phyloP scores from a whole-genome alignment of 768 basidiomycete species.

The Boletus coccyginus region DNA sequence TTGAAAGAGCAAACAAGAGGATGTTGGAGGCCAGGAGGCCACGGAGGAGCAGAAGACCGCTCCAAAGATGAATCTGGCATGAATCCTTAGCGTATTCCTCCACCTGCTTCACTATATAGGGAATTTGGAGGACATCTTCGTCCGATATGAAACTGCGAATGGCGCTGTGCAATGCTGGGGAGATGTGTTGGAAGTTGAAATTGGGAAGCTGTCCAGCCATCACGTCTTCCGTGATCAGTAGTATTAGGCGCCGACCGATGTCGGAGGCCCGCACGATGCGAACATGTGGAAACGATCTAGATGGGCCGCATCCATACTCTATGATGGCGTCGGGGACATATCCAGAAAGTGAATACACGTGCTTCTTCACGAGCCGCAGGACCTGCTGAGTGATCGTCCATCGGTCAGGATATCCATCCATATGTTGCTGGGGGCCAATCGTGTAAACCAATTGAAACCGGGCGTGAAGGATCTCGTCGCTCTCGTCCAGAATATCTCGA shows the following conservation, averaged over 20 bases:
- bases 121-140: not conserved
- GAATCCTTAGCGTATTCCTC: not conserved
- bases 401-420: conserved; percentile 28
- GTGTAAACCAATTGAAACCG: conserved; percentile 22
- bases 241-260: no score
- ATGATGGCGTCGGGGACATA: no score
- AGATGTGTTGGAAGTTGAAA: not conserved
- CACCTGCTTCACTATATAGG: not conserved
- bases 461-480: conserved; percentile 23
- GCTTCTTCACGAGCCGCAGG: conserved; percentile 10
- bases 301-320: no score
- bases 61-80: not conserved
- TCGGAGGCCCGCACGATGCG: not conserved
- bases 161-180: not conserved
- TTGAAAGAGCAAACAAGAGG: conserved; percentile 22
- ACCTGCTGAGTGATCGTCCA: conserved; percentile 31
- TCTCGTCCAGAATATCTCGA: conserved; percentile 19
- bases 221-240: no score
- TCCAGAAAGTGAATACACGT: not conserved
- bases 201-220: not conserved
- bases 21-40: conserved; percentile 29
- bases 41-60: conserved; percentile 18
- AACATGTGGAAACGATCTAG: conserved; percentile 1
- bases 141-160: conserved; percentile 13
- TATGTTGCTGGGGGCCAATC: conserved; percentile 15